Evolutionary conservation across 441 rosid genomes (phyloP).

Genomic region (Populus hybrid): DNA sequence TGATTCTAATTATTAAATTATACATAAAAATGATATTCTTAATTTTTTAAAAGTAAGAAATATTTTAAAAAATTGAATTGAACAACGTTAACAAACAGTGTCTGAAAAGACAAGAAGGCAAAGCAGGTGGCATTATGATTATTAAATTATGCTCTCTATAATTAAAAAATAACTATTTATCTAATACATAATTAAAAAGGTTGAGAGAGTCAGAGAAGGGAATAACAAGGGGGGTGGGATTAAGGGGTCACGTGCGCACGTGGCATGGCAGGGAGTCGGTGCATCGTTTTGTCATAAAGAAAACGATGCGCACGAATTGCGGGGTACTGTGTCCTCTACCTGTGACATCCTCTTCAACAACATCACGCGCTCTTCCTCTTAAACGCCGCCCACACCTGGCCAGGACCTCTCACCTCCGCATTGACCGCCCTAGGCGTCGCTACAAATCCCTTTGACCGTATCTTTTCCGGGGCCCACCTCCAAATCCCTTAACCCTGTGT

Average conservation of each 20-base stretch:
- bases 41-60: too few relatives aligned
- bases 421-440: not conserved
- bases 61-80: too few relatives aligned
- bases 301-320: slow-evolving; percentile 57
- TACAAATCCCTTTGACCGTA: not conserved
- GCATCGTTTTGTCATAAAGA: slow-evolving; percentile 48
- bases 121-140: not conserved
- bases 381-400: not conserved
- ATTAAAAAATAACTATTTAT: not conserved
- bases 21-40: too few relatives aligned
- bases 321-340: slow-evolving; percentile 8
- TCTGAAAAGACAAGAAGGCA: not conserved
- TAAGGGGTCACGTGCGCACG: slow-evolving; percentile 72
- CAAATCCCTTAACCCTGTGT: not conserved
- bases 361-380: not conserved
- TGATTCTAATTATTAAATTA: too few relatives aligned
- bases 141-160: not conserved
- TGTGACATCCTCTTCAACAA: not conserved
- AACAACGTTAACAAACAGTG: too few relatives aligned
- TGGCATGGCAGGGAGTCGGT: slow-evolving; percentile 69
- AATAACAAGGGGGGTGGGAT: not conserved
- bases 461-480: not conserved
- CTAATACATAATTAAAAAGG: not conserved
- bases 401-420: not conserved
- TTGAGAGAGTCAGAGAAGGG: not conserved